Conservation (phyloP, 352 stramenopile species). For the Globisporangium emineosum region DNA sequence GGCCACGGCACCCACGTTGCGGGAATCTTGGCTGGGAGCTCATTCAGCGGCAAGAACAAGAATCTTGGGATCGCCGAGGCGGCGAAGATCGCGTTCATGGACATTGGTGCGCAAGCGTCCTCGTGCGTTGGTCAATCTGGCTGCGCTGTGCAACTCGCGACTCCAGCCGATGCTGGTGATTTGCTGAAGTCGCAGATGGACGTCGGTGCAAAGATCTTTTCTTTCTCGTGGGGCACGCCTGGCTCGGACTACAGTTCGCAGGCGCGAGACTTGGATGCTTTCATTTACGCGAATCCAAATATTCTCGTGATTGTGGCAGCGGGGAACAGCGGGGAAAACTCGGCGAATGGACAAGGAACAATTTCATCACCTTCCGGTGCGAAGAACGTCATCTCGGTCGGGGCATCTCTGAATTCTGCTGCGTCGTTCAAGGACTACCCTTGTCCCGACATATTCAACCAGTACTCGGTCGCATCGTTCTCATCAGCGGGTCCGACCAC, state of each 20-base stretch:
- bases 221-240: conserved; percentile 78
- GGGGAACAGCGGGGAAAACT: conserved; percentile 84
- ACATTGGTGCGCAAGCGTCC: conserved; percentile 68
- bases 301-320: conserved; percentile 84
- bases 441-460: conserved; percentile 68
- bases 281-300: conserved; percentile 83
- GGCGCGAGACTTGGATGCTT: conserved; percentile 73
- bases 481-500: conserved; percentile 77
- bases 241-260: conserved; percentile 78
- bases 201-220: conserved; percentile 76
- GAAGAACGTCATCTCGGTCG: conserved; percentile 85
- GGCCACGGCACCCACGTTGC: conserved; percentile 89
- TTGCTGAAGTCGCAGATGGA: conserved; percentile 67
- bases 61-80: conserved; percentile 72
- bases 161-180: conserved; percentile 55
- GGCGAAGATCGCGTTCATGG: conserved; percentile 90
- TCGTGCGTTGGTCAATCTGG: conserved; percentile 41
- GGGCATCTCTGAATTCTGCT: conserved; percentile 66
- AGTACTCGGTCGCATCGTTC: conserved; percentile 78
- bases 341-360: conserved; percentile 42
- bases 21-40: conserved; percentile 76
- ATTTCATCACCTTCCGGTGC: conserved; percentile 80
- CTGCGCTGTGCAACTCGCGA: conserved; percentile 58
- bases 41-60: conserved; percentile 47
- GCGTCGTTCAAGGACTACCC: conserved; percentile 41